Evolutionary conservation across 2,329 filamentous ascomycete species (phyloP).

Genomic region (Trichophyton rubrum): DNA sequence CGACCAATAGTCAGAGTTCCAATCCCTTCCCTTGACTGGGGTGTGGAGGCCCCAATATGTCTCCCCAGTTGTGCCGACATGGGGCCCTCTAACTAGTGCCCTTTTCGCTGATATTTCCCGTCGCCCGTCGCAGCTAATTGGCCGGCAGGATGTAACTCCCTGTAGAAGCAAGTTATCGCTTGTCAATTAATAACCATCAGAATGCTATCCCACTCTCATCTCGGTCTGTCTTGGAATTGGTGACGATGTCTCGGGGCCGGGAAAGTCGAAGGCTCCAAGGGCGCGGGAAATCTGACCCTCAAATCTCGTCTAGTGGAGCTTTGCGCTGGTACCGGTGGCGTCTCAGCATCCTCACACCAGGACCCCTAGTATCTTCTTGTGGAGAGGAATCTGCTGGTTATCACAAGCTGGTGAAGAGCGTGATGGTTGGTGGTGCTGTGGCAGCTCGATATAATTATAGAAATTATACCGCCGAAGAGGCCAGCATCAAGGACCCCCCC

Average conservation of each 20-base stretch:
- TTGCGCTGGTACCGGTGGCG: background rate
- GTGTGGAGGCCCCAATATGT: background rate
- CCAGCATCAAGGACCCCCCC: background rate
- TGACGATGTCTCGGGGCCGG: background rate
- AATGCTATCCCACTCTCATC: no score
- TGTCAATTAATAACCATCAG: no score
- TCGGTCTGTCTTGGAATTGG: no score
- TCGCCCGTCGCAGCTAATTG: background rate
- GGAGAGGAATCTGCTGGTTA: background rate
- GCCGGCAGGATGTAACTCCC: no score
- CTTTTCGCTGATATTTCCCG: background rate
- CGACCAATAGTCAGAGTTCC: background rate
- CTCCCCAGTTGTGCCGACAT: background rate
- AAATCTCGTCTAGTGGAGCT: background rate
- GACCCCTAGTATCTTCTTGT: background rate
- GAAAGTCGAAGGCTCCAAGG: background rate
- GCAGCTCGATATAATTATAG: background rate
- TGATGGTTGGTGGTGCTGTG: background rate
- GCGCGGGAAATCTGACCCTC: background rate
- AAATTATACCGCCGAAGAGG: no score
- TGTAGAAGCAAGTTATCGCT: no score
- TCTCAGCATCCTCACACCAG: background rate
- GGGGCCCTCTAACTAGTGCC: no score
- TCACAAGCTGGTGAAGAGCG: background rate
- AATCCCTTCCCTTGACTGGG: background rate